Evolutionary conservation across 306 rosid genomes (phyloP).

Genomic region (Medicago truncatula): MtrunA17r5.0-ANR NC_053049.1:44228501-44229000

Average conservation of each 20-base stretch:
- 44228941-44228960: conserved; percentile 98
- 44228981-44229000: conserved; percentile 29
- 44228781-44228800: conserved; percentile 97
- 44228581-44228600: conserved; percentile 98
- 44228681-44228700: conserved; percentile 98
- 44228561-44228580: conserved; percentile 65
- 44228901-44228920: conserved; percentile 98
- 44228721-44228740: conserved; percentile 98
- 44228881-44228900: conserved; percentile 97
- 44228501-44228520: conserved; percentile 26
- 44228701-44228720: conserved; percentile 95
- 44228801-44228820: conserved; percentile 90
- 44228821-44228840: conserved; percentile 99
- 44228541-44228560: background rate
- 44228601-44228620: conserved; percentile 97
- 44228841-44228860: conserved; percentile 98
- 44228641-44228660: conserved; percentile 98
- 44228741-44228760: conserved; percentile 94
- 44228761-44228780: conserved; percentile 99
- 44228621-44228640: conserved; percentile 97
- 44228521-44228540: background rate
- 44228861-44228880: conserved; percentile 91
- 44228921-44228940: conserved; percentile 97
- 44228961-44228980: conserved; percentile 70
- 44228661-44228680: conserved; percentile 97